Evolutionary conservation across 805 yeast genomes (phyloP), one percentile per base, ranked within the genome.

Genomic region (Barnettozyma vustinii): DNA sequence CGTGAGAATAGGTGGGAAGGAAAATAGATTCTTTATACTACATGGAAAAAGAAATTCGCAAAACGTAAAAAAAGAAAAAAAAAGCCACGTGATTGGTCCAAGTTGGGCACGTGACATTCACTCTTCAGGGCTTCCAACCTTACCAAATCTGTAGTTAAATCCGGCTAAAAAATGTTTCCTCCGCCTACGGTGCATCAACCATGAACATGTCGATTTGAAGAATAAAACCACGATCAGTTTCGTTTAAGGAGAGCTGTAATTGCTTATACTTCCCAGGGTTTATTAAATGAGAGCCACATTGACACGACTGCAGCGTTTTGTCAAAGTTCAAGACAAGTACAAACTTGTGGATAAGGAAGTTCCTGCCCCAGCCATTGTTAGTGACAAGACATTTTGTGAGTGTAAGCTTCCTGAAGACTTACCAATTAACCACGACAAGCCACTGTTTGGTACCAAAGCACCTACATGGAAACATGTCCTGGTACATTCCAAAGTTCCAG

Each of bases 381-480:
- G 58, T 1, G 21, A 52, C 7, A 44, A 44, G 3, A 82, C 88
- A 0, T 67, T 61, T 52, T 84, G 90, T 55, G 57, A 63, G 39
- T 73, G 77, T 7, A 55, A 57, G 27, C 69, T 74, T 49, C 84
- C 81, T 2, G 53, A 52, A 8, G 68, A 61, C 42, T 69, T 72
- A 50, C 77, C 63, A 36, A 72, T 76, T 37, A 73, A 76, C 53
- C 59, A 52, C 44, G 56, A 55, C 5, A 67, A 61, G 44, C 71
- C 71, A 35, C 59, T 83, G 16, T 62, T 69, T 25, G 72, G 73
- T 13, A 77, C 89, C 0, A 72, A 73, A 27, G 76, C 79, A 0
- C 54, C 64, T 4, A 74, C 77, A 6, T 75, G 79, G 75, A 80
- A 79, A 51, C 87, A 83, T 56, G 67, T 79, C 9, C 58, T 84